Evolutionary conservation across 2,329 filamentous ascomycete genomes (phyloP), one percentile per base, ranked within the genome.

Genomic region (Beauveria caledonica): DNA sequence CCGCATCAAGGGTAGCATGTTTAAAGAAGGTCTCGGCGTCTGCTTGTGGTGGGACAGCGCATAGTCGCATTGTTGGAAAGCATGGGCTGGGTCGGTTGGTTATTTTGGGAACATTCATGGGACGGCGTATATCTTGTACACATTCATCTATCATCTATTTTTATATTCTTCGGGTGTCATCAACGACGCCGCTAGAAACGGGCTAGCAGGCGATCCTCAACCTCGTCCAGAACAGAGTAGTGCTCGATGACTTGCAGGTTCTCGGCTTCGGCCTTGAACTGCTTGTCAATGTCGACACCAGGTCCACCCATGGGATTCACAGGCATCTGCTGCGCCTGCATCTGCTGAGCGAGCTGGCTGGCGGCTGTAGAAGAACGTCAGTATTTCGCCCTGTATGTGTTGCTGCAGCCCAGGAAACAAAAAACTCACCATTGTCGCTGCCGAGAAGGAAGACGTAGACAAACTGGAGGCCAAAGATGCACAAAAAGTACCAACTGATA

Each of bases 401-500:
- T 36, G 21, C 21, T 56, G 42, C 21, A 23, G 60, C 2, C 52
- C 1, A 9, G 13, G 11, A 9, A 15, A 9, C 21, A 11, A 15
- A 9, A 19, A 11, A 77, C 86, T 73, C 80, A 97, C 92, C 87
- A 74, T 97, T 97, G 69, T 99, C 95, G 73, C 89, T 96, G 9
- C 94, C 94, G 15, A 99, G 82, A 54, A 99, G 87, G 73, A 97
- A 97, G 71, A 94, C 96, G 74, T 99, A 99, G 61, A 99, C 92
- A 59, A 93, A 91, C 74, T 97, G 93, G 61, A 99, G 80, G 51
- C 95, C 94, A 72, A 99, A 97, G 64, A 99, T 86, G 70, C 95
- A 97, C 66, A 99, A 78, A 72, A 99, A 97, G 78, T 99, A 99
- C 92, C 94, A 99, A 62, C 92, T 96, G 74, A 99, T 86, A 75